Evolutionary conservation across 2,329 filamentous ascomycete species (phyloP), one percentile per base, ranked within the genome.

Genomic region (Fusarium hainanense): DNA sequence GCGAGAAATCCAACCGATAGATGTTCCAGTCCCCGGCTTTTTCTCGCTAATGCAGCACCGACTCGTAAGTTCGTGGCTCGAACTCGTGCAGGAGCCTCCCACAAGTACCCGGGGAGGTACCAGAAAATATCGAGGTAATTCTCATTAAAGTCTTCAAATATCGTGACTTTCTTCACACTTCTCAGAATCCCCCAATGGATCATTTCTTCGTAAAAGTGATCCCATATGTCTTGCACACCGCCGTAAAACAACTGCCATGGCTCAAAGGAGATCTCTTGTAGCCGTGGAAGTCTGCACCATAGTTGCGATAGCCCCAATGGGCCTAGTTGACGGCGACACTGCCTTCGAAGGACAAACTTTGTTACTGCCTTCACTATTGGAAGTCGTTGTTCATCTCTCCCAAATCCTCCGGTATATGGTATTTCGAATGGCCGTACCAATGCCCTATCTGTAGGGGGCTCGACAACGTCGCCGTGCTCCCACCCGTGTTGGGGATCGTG

Each of bases 111-210:
- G 20, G 21, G 16, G 12, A 37, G 23, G 43, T 37, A 2, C 4
- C 49, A 28, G 28, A 58, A 55, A 8, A 70, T 0, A 7, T 58
- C 58, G 12, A 69, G 54, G 7, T 66, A 55, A 3, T 37, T 58
- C 37, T 70, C 55, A 5, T 70, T 72, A 0, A 70, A 72, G 25
- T 72, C 69, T 12, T 72, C 64, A 7, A 69, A 72, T 16, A 66
- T 44, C 0, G 12, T 51, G 1, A 72, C 3, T 4, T 1, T 66
- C 18, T 76, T 68, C 32, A 85, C 76, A 14, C 4, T 30, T 32
- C 3, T 34, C 2, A 55, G 23, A 11, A 72, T 23, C 20, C 23
- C 5, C n/a, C 20, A 42, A 4, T 37, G 2, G 1, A 60, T 52
- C 13, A 47, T 52, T 18, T 23, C 18, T 14, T 49, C 11, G 27